Conservation (phyloP, 345 rosid genomes). For the Salix koriyanagi region DNA sequence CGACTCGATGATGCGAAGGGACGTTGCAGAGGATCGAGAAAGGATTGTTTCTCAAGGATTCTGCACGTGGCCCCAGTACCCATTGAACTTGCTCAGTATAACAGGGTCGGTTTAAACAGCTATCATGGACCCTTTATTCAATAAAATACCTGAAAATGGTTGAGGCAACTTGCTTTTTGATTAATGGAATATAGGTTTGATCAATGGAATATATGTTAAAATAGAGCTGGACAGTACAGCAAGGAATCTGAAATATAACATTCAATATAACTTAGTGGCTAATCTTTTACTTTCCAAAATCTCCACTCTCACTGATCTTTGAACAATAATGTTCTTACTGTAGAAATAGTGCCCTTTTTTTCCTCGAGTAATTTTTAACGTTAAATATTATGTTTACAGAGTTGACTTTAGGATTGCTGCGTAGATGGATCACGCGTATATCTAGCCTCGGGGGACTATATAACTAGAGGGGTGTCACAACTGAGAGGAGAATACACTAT, state of each 20-base stretch:
- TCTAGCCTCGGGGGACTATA: background rate
- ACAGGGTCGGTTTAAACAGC: background rate
- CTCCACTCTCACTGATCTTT: background rate
- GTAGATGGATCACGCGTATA: background rate
- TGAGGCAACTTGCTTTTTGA: background rate
- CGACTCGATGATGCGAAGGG: slow-evolving; percentile 4
- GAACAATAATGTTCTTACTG: background rate
- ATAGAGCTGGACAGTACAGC: background rate
- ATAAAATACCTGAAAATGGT: background rate
- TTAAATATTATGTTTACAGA: background rate
- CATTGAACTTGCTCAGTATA: background rate
- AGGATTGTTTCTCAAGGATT: background rate
- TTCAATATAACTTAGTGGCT: background rate
- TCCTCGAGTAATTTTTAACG: background rate
- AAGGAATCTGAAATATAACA: background rate
- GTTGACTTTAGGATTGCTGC: background rate
- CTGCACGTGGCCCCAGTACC: background rate
- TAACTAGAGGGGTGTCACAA: background rate
- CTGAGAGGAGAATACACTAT: background rate
- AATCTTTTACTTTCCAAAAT: background rate
- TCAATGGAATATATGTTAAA: background rate
- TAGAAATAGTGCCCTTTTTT: background rate
- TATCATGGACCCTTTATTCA: background rate
- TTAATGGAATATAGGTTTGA: background rate
- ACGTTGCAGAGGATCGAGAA: background rate